Evolutionary conservation across 371 early-diverging fungal species (phyloP), one percentile per base, ranked within the genome.

Genomic region (Globomyces sp.): DNA sequence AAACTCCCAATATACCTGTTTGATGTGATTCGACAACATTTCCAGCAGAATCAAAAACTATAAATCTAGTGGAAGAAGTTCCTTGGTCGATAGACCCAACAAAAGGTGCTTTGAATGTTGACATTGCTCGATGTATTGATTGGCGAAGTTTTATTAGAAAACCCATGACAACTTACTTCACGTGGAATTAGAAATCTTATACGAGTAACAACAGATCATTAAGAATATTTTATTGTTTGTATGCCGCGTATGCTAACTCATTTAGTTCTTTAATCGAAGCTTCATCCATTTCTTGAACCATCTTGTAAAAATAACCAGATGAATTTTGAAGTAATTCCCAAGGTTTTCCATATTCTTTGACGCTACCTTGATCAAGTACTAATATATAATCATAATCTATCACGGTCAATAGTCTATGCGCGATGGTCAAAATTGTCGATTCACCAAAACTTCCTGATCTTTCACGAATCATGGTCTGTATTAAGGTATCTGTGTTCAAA

Each of bases 11-110:
- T 24, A 24, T 24, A 24, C 24, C 24, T 45, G 82, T 70, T 75
- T 95, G 96, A 72, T 90, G 89, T 37, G 81, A 80, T 11, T 89
- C 82, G 39, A 94, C 86, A 24, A 91, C 82, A 53, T 80, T 73
- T 64, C 94, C 95, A 34, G 74, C 77, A 51, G 80, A 72, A 77
- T 96, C 91, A 76, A 98, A 96, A 64, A 98, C 87, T 44, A 98
- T 85, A 80, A 96, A 94, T 9, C 98, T 87, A 39, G 96, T 87
- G 11, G 92, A 92, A 9, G 92, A 89, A 8, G 98, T 98, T 70
- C 98, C 98, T 77, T 98, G 94, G 77, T 98, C 98, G 62, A 98
- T 92, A 68, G 97, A 84, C 49, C 92, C 95, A 53, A 98, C 74
- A 73, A 85, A 76, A 55, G 55, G 55, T 6, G 40, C 55, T 55